These are phyloP conservation scores for Pezicula rhizophila DNA, from an alignment of 2,329 filamentous ascomycete species.

Conservation along the genomic window DNA sequence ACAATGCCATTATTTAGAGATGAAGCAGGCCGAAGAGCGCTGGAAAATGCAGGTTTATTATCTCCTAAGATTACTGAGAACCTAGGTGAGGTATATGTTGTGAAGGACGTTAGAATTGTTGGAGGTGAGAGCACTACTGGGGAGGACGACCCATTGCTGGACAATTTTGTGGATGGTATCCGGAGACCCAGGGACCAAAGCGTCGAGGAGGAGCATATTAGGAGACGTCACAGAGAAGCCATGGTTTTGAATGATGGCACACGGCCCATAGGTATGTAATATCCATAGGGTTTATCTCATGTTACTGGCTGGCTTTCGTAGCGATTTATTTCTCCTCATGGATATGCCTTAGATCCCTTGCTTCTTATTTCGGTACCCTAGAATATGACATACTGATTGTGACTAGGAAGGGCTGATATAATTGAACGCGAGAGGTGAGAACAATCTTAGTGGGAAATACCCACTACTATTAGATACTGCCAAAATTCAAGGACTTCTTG, in stretches of 20 bases:
- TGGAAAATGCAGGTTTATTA: conserved; percentile 23
- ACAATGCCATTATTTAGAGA: conserved; percentile 32
- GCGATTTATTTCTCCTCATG: no score
- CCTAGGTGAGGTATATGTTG: conserved; percentile 38
- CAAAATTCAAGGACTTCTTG: background rate
- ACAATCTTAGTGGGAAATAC: background rate
- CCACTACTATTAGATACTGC: background rate
- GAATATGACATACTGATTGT: no score
- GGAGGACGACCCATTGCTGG: conserved; percentile 24
- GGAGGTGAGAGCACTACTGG: conserved; percentile 45
- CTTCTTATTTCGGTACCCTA: no score
- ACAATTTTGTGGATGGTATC: conserved; percentile 27
- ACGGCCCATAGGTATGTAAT: conserved; percentile 50
- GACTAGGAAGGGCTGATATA: conserved; percentile 58
- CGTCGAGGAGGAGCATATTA: conserved; percentile 63
- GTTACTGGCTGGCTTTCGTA: no score
- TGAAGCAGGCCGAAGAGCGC: conserved; percentile 15
- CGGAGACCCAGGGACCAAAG: conserved; percentile 45
- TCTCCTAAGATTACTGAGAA: conserved; percentile 10
- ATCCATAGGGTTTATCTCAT: no score
- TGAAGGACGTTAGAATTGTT: conserved; percentile 35
- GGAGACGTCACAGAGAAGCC: conserved; percentile 74
- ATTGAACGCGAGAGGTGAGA: conserved; percentile 46
- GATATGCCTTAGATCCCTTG: no score
- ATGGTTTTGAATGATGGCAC: conserved; percentile 90